These are phyloP conservation scores for Hevea brasiliensis DNA, from an alignment of 345 rosid genomes.

Conservation along the genomic window DNA sequence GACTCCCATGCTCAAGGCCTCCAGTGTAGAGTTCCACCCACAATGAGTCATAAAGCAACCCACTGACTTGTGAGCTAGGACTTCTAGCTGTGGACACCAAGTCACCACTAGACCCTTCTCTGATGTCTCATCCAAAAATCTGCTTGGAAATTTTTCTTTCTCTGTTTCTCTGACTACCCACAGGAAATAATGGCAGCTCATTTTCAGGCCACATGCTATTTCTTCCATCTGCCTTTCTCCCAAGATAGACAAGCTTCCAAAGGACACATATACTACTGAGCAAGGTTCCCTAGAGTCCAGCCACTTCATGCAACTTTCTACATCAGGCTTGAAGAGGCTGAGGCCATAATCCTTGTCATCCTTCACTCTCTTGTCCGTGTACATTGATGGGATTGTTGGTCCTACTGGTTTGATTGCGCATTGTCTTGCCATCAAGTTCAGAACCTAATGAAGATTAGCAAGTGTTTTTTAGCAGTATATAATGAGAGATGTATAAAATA, in stretches of 20 bases:
- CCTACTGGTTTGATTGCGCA: constrained; percentile 1
- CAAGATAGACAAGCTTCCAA: constrained; percentile 35
- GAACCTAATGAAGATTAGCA: neutral
- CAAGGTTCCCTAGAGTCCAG: constrained; percentile 20
- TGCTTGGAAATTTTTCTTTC: neutral
- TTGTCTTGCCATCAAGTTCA: neutral
- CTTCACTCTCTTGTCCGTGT: constrained; percentile 15
- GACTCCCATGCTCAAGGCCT: constrained; percentile 11
- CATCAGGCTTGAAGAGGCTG: constrained; percentile 5
- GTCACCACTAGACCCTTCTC: constrained; percentile 14
- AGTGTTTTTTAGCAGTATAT: no score
- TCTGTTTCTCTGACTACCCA: constrained; percentile 33
- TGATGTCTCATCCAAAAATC: neutral
- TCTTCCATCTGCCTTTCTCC: constrained; percentile 36
- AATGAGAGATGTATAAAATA: no score
- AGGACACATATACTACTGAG: constrained; percentile 42
- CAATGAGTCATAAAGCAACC: constrained; percentile 18
- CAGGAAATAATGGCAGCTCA: constrained; percentile 25
- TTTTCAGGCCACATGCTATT: constrained; percentile 27
- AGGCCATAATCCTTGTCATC: constrained; percentile 8
- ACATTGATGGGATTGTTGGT: constrained; percentile 15
- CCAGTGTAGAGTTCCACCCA: constrained; percentile 23
- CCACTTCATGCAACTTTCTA: constrained; percentile 24
- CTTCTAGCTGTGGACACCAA: constrained; percentile 25
- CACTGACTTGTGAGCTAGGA: neutral